A percentile compares a stretch with the other conserved stretches of the same genome.
Conservation (phyloP, 2,329 filamentous ascomycete species). For the Mycocentrospora acerina region DNA sequence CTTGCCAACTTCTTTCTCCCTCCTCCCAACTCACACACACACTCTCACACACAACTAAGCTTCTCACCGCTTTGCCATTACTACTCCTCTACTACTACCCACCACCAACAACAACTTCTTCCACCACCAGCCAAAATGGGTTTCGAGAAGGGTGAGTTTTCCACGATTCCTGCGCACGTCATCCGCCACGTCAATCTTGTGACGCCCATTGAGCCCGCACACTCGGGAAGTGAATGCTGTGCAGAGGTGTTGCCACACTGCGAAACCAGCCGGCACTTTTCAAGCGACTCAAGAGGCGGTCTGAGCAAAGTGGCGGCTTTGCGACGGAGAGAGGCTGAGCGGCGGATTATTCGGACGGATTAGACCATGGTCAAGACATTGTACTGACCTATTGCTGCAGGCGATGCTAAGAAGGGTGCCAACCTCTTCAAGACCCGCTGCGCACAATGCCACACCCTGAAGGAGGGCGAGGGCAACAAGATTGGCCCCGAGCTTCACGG, state of each 20-base stretch:
- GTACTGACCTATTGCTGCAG: slow-evolving; percentile 51
- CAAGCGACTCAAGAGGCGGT: slow-evolving; percentile 10
- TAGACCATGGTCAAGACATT: slow-evolving; percentile 5
- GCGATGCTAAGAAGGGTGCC: slow-evolving; percentile 94
- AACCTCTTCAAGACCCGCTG: slow-evolving; percentile 99
- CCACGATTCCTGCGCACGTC: slow-evolving; percentile 29
- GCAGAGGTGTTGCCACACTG: too few relatives aligned
- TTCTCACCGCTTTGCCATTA: slow-evolving; percentile 10
- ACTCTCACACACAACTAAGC: slow-evolving; percentile 11
- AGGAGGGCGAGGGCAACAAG: slow-evolving; percentile 91
- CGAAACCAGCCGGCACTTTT: neutral
- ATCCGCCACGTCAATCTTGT: slow-evolving; percentile 24
- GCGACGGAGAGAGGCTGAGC: slow-evolving; percentile 26
- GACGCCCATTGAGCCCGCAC: slow-evolving; percentile 29
- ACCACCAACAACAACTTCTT: slow-evolving; percentile 13
- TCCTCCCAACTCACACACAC: too few relatives aligned
- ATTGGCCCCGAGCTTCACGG: slow-evolving; percentile 96
- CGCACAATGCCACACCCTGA: slow-evolving; percentile 97
- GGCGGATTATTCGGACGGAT: slow-evolving; percentile 13
- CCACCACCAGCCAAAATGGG: slow-evolving; percentile 39
- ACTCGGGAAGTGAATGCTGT: neutral
- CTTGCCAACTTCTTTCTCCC: too few relatives aligned
- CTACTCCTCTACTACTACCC: slow-evolving; percentile 16
- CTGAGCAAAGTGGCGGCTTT: slow-evolving; percentile 22
- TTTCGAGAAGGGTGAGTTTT: slow-evolving; percentile 43